These are phyloP conservation scores for Salix brachista DNA, from an alignment of 345 rosid genomes.

Conservation along the genomic window DNA sequence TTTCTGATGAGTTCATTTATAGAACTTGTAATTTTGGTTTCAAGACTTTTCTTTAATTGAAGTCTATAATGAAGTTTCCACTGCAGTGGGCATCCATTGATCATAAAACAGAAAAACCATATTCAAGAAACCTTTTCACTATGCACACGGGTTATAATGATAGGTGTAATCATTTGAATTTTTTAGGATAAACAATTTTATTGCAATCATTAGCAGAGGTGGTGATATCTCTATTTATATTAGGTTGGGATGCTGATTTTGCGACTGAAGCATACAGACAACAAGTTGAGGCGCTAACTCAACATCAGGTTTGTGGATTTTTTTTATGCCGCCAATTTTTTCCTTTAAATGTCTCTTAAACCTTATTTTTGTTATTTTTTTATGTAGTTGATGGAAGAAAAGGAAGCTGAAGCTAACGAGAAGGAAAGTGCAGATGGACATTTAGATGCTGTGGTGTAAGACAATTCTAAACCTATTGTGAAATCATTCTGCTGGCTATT, in stretches of 20 bases:
- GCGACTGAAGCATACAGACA: slow-evolving; percentile 99
- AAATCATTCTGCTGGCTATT: slow-evolving; percentile 12
- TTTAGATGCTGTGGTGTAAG: slow-evolving; percentile 56
- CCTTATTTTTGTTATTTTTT: slow-evolving; percentile 13
- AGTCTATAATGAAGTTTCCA: not conserved
- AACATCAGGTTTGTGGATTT: slow-evolving; percentile 66
- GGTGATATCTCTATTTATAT: not conserved
- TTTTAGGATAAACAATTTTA: not conserved
- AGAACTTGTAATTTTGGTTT: not conserved
- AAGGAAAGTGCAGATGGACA: slow-evolving; percentile 68
- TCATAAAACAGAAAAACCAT: not conserved
- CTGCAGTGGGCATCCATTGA: not conserved
- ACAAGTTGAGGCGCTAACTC: slow-evolving; percentile 90
- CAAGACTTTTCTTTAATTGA: not conserved
- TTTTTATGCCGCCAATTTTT: not conserved
- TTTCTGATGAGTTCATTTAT: not conserved
- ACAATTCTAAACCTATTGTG: slow-evolving; percentile 20
- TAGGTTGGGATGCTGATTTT: slow-evolving; percentile 99
- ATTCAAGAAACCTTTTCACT: not conserved
- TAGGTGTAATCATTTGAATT: not conserved
- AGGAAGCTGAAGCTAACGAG: slow-evolving; percentile 83
- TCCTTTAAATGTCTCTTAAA: slow-evolving; percentile 6
- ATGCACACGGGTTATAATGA: not conserved
- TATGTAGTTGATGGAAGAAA: slow-evolving; percentile 83
- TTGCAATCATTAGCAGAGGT: not conserved